A percentile compares a stretch with the other conserved stretches of the same genome.
Evolutionary conservation across 345 rosid species (phyloP).

Genomic region (Excoecaria agallocha): DNA sequence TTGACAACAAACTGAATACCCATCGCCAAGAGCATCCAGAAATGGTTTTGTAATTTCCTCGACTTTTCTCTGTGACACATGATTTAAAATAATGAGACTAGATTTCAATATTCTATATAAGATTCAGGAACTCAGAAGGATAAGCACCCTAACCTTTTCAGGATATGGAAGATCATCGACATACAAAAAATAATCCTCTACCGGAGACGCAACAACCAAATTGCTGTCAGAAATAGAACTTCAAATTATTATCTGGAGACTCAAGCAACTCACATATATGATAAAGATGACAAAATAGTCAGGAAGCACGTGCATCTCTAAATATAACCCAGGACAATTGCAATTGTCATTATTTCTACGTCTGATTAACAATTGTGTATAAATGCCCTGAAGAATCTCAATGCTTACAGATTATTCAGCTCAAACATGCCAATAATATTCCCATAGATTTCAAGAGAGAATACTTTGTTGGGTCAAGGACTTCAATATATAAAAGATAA

Average conservation of each 20-base stretch:
- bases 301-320: background rate
- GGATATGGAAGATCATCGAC: slow-evolving; percentile 63
- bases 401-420: slow-evolving; percentile 88
- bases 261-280: slow-evolving; percentile 12
- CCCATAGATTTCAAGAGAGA: slow-evolving; percentile 89
- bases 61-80: slow-evolving; percentile 50
- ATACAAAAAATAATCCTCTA: slow-evolving; percentile 83
- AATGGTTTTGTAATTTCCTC: slow-evolving; percentile 54
- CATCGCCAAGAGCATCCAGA: slow-evolving; percentile 81
- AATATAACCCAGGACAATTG: slow-evolving; percentile 3
- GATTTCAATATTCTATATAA: slow-evolving; percentile 9
- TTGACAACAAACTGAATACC: slow-evolving; percentile 66
- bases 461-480: slow-evolving; percentile 73
- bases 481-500: slow-evolving; percentile 7
- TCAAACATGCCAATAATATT: slow-evolving; percentile 93
- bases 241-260: slow-evolving; percentile 15
- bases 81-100: background rate
- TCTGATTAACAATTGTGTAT: slow-evolving; percentile 1
- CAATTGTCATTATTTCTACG: background rate
- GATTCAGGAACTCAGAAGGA: background rate
- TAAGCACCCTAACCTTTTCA: slow-evolving; percentile 51
- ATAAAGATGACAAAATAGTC: background rate
- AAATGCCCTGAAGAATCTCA: slow-evolving; percentile 6
- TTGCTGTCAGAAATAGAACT: slow-evolving; percentile 58
- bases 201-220: slow-evolving; percentile 90